Percentiles rank a stretch among this genome's conserved stretches.
Evolutionary conservation across 2,329 filamentous ascomycete species (phyloP).

Genomic region (Ophidiomyces ophidiicola): DNA sequence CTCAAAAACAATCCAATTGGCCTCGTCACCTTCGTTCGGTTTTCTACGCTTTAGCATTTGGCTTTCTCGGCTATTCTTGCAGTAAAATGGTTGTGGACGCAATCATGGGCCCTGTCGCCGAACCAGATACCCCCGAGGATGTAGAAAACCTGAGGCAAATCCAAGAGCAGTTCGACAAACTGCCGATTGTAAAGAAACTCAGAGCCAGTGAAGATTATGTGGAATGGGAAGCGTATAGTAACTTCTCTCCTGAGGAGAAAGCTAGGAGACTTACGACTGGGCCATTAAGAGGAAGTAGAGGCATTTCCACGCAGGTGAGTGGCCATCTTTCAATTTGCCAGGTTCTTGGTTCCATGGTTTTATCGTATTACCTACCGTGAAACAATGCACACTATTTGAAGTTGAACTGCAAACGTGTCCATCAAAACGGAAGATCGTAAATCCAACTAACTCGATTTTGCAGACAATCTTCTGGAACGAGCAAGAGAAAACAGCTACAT

Average conservation of each 20-base stretch:
- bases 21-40: conserved; percentile 22
- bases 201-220: conserved; percentile 30
- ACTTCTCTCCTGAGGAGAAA: conserved; percentile 27
- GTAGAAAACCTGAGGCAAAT: conserved; percentile 22
- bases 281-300: conserved; percentile 30
- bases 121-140: conserved; percentile 29
- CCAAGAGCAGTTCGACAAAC: conserved; percentile 22
- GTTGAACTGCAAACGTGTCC: background rate
- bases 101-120: conserved; percentile 11
- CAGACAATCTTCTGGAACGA: conserved; percentile 54
- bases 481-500: conserved; percentile 45
- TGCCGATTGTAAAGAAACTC: conserved; percentile 29
- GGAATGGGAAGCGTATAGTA: conserved; percentile 30
- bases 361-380: background rate
- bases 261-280: conserved; percentile 29
- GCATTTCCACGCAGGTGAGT: conserved; percentile 32
- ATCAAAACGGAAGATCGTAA: background rate
- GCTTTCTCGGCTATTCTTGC: conserved; percentile 20
- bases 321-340: conserved; percentile 8
- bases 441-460: conserved; percentile 17
- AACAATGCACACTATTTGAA: background rate
- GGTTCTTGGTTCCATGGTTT: background rate
- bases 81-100: background rate
- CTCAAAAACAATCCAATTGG: conserved; percentile 22
- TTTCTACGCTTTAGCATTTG: conserved; percentile 27